Evolutionary conservation across 495 filamentous ascomycete species (phyloP).

Genomic region (Apodospora peruviana): DNA sequence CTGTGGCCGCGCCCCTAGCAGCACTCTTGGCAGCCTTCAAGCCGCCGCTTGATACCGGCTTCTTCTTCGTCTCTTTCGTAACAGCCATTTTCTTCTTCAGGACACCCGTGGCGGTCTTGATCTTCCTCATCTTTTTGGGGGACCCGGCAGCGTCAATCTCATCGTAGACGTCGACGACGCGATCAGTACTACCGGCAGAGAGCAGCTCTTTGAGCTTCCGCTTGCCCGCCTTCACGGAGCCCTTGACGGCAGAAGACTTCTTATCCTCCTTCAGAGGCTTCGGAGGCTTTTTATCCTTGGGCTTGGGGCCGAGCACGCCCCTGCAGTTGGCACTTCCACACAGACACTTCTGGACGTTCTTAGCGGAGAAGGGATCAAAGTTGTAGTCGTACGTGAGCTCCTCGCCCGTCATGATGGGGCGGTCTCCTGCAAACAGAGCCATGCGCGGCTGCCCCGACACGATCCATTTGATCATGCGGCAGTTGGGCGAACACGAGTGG

Average conservation of each 20-base stretch:
- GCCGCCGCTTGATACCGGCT: conserved; percentile 14
- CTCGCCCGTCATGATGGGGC: conserved; percentile 84
- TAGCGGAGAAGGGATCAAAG: conserved; percentile 82
- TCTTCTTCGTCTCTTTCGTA: too few species aligned
- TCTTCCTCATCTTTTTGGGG: conserved; percentile 26
- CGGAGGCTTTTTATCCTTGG: conserved; percentile 49
- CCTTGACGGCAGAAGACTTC: conserved; percentile 24
- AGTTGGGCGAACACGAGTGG: conserved; percentile 96
- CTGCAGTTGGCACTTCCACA: conserved; percentile 74
- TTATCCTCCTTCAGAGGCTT: conserved; percentile 26
- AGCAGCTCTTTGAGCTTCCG: conserved; percentile 27
- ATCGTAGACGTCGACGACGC: too few species aligned
- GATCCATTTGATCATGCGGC: conserved; percentile 94
- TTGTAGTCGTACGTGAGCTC: conserved; percentile 99
- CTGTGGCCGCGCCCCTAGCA: conserved; percentile 22
- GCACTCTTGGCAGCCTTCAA: conserved; percentile 21
- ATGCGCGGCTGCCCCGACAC: conserved; percentile 93
- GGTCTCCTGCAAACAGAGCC: conserved; percentile 91
- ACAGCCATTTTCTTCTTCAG: conserved; percentile 12
- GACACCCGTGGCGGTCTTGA: conserved; percentile 17
- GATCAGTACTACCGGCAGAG: too few species aligned
- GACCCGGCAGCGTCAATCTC: conserved; percentile 10
- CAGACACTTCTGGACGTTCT: conserved; percentile 77
- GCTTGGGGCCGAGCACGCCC: conserved; percentile 70
- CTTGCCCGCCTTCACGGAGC: conserved; percentile 15